Evolutionary conservation across 495 filamentous ascomycete genomes (phyloP).

Genomic region (Talaromyces wortmannii): DNA sequence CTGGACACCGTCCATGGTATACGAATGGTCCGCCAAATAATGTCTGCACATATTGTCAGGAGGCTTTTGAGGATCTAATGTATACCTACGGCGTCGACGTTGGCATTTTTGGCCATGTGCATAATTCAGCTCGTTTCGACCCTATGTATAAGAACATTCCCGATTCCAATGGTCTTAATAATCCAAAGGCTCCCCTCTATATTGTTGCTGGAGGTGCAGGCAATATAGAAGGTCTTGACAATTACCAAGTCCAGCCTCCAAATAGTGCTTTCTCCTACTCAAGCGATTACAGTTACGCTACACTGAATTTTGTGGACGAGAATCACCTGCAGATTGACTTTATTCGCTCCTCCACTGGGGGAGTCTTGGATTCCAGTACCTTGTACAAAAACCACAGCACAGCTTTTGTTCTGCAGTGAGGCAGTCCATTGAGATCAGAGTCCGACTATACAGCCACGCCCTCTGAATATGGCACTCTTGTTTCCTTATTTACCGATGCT

Average conservation of each 20-base stretch:
- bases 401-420: too few relatives aligned
- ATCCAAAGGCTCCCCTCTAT: constrained; percentile 40
- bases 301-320: too few relatives aligned
- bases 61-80: constrained; percentile 42
- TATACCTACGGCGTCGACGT: constrained; percentile 46
- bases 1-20: constrained; percentile 49
- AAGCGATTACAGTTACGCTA: constrained; percentile 24
- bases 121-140: constrained; percentile 32
- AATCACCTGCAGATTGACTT: constrained; percentile 22
- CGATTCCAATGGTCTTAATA: constrained; percentile 21
- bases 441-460: too few relatives aligned
- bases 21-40: constrained; percentile 27
- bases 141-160: constrained; percentile 20
- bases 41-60: constrained; percentile 37
- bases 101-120: constrained; percentile 43
- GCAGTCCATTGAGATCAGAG: too few relatives aligned
- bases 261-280: constrained; percentile 17
- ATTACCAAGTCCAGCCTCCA: constrained; percentile 7
- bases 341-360: constrained; percentile 16
- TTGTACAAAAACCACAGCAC: constrained; percentile 15
- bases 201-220: constrained; percentile 28
- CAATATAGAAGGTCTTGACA: constrained; percentile 22
- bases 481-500: too few relatives aligned
- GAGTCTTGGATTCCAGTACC: constrained; percentile 20
- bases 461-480: too few relatives aligned